Evolutionary conservation across 2,329 filamentous ascomycete genomes (phyloP).

Genomic region (Pseudogymnoascus sp.): DNA sequence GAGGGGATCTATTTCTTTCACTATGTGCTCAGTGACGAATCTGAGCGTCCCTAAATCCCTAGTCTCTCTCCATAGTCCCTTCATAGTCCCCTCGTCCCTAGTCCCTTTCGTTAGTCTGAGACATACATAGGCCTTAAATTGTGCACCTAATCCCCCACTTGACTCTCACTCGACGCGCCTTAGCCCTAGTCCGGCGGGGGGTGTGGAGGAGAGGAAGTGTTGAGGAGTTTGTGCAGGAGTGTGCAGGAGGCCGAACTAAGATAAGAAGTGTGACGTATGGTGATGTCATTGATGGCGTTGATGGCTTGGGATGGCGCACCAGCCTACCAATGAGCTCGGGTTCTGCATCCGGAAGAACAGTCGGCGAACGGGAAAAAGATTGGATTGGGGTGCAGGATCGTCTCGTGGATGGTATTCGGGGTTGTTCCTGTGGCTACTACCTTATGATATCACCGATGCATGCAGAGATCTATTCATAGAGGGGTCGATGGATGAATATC

Average conservation of each 20-base stretch:
- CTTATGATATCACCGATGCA: neutral
- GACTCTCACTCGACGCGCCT: neutral
- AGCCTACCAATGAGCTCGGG: neutral
- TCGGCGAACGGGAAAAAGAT: neutral
- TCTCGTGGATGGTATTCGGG: neutral
- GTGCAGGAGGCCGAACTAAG: neutral
- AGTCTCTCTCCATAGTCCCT: no score
- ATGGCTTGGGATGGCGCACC: neutral
- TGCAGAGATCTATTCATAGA: neutral
- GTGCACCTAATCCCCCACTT: neutral
- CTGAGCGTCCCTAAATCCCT: neutral
- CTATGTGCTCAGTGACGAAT: neutral
- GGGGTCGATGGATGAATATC: no score
- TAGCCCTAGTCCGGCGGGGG: neutral
- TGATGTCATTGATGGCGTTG: slow-evolving; percentile 1
- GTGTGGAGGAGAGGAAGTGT: neutral
- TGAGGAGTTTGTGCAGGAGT: neutral
- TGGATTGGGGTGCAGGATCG: neutral
- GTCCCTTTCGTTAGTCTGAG: neutral
- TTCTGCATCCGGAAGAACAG: neutral
- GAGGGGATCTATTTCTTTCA: neutral
- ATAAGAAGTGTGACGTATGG: neutral
- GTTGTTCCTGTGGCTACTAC: neutral
- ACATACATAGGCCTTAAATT: slow-evolving; percentile 2
- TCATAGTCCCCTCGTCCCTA: neutral